Base-by-base conservation (phyloP, 306 rosid genomes). In the Quercus aquifolioides region DNA sequence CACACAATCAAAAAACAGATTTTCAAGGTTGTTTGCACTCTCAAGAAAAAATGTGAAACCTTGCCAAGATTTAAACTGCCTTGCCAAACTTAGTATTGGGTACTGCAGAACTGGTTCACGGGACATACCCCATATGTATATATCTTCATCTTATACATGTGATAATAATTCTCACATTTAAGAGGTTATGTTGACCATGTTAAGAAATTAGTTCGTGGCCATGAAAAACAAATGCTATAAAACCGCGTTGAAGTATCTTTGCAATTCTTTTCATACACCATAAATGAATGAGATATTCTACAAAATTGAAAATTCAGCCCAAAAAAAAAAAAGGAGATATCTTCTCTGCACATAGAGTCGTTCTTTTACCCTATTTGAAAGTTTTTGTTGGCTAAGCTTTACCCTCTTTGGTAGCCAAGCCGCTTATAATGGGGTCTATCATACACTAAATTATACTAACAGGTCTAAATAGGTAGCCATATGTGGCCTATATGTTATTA, bases 311-410 rank as follows among this genome's bases (percentile, higher is more conserved):
- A 38, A 38, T 38, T 38, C 46, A 38, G 46, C 46, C 1, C 7
- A 38, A 38, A 7, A 7, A 8, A 31, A 33, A 5, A 35, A 6
- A 5, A 6, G 11, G 11, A 38, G 46, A 38, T 38, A 38, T 38
- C 46, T 7, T 38, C 46, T 9, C 19, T 65, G 13, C 71, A 55
- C 58, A 28, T 43, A 8, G 65, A 84, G 76, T 55, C 78, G 59
- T 60, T 84, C 56, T 67, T 56, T 81, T 81, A 81, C 85, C 85
- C 76, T 81, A 76, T 81, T 73, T 73, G 82, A 76, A 84, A 14
- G 20, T 17, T 63, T 63, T 17, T 78, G 64, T 70, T 56, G 15
- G 28, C 17, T 31, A 75, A 78, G 73, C 75, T 31, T 78, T 71
- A 73, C 69, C 74, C 77, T 63, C 13, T 17, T 63, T 26, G 30